Percentiles rank a stretch among this genome's conserved stretches.
Conservation (phyloP, 1,139 yeast genomes). For the Taphrina communis region DNA sequence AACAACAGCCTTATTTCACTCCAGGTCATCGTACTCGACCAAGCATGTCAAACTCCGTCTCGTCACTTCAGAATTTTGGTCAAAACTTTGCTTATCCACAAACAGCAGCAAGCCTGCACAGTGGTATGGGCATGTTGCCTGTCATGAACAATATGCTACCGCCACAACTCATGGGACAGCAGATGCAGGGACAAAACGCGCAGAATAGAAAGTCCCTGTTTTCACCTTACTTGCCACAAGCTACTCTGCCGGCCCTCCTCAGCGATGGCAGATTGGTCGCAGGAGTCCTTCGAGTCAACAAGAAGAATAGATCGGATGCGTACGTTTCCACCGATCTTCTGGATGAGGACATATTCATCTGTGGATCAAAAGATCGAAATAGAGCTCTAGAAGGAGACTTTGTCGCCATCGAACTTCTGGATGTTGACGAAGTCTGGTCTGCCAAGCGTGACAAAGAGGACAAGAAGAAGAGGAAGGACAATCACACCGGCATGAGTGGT, state of each 20-base stretch:
- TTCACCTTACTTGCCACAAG: slow-evolving; percentile 95
- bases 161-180: slow-evolving; percentile 48
- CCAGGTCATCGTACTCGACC: slow-evolving; percentile 82
- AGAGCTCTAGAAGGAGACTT: slow-evolving; percentile 96
- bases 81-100: slow-evolving; percentile 44
- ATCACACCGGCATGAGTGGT: slow-evolving; percentile 52
- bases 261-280: slow-evolving; percentile 90
- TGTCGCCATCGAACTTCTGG: slow-evolving; percentile 90
- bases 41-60: slow-evolving; percentile 67
- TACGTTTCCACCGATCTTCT: slow-evolving; percentile 92
- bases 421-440: slow-evolving; percentile 97
- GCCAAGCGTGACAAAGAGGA: slow-evolving; percentile 96
- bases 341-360: slow-evolving; percentile 95
- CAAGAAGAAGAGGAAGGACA: slow-evolving; percentile 89
- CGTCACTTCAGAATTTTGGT: slow-evolving; percentile 43
- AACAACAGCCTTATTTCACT: slow-evolving; percentile 56
- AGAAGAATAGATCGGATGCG: slow-evolving; percentile 95
- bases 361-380: slow-evolving; percentile 98
- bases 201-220: slow-evolving; percentile 78
- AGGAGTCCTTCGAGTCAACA: slow-evolving; percentile 90
- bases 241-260: slow-evolving; percentile 84
- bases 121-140: slow-evolving; percentile 50
- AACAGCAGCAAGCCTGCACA: slow-evolving; percentile 44
- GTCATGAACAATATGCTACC: slow-evolving; percentile 47
- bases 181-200: slow-evolving; percentile 51